Evolutionary conservation across 768 basidiomycete genomes (phyloP).

Genomic region (Punctularia strigosozonata): DNA sequence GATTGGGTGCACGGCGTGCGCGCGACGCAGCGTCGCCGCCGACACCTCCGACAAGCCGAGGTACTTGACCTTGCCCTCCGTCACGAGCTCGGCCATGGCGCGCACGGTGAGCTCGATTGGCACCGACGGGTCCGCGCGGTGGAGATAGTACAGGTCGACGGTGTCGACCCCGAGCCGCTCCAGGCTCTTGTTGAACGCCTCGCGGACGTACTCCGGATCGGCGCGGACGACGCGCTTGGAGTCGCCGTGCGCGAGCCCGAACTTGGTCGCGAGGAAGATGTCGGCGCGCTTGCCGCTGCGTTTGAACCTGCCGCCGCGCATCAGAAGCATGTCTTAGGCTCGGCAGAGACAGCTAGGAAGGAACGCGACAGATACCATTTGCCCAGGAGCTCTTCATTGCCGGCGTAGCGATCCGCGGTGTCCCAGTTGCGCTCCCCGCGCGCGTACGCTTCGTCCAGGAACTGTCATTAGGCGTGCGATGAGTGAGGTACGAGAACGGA

Average conservation of each 20-base stretch:
- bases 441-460: not conserved
- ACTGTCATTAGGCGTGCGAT: no score
- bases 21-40: conserved; percentile 22
- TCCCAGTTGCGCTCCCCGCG: conserved; percentile 1
- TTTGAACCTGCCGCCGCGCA: conserved; percentile 1
- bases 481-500: not conserved
- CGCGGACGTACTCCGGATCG: conserved; percentile 15
- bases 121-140: conserved; percentile 12
- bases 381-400: conserved; percentile 1
- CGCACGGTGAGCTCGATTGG: conserved; percentile 11
- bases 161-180: conserved; percentile 16
- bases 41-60: conserved; percentile 24
- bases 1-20: conserved; percentile 24
- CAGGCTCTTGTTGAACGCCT: conserved; percentile 15
- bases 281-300: conserved; percentile 1
- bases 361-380: conserved; percentile 1
- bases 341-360: no score
- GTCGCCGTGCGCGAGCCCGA: conserved; percentile 7
- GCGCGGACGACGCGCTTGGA: conserved; percentile 14
- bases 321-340: no score
- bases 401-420: conserved; percentile 1
- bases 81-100: conserved; percentile 17
- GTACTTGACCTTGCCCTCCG: conserved; percentile 23
- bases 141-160: conserved; percentile 22
- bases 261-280: conserved; percentile 16